Conservation (phyloP, 2,329 filamentous ascomycete species). For the Sclerotinia borealis region DNA sequence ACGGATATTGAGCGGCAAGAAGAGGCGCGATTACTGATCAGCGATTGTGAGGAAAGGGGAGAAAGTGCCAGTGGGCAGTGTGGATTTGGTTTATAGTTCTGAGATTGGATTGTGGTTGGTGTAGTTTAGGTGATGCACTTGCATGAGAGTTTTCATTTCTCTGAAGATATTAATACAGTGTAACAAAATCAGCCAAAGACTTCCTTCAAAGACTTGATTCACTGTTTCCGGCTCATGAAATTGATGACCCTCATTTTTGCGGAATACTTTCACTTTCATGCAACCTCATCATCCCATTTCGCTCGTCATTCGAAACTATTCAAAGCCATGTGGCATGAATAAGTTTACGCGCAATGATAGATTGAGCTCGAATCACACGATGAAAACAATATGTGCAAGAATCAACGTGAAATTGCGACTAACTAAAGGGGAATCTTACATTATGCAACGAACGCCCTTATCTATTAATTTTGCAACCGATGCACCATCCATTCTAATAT, state of each 20-base stretch:
- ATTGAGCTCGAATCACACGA: neutral
- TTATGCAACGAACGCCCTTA: neutral
- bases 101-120: neutral
- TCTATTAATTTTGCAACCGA: neutral
- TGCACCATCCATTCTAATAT: neutral
- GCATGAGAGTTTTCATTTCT: neutral
- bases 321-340: neutral
- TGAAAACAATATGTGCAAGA: neutral
- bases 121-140: neutral
- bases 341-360: neutral
- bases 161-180: neutral
- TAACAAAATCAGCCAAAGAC: too few species aligned
- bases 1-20: neutral
- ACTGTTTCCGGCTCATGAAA: too few species aligned
- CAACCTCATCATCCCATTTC: neutral
- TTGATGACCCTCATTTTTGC: neutral
- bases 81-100: neutral
- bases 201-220: neutral
- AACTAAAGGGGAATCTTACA: slow-evolving; percentile 6
- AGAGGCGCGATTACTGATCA: neutral
- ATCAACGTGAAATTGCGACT: neutral
- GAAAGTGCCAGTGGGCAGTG: too few species aligned
- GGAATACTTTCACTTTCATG: neutral
- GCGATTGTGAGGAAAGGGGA: too few species aligned
- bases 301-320: neutral